Evolutionary conservation across 2,329 filamentous ascomycete species (phyloP), one percentile per base, ranked within the genome.

Genomic region (Aspergillus floridensis): DNA sequence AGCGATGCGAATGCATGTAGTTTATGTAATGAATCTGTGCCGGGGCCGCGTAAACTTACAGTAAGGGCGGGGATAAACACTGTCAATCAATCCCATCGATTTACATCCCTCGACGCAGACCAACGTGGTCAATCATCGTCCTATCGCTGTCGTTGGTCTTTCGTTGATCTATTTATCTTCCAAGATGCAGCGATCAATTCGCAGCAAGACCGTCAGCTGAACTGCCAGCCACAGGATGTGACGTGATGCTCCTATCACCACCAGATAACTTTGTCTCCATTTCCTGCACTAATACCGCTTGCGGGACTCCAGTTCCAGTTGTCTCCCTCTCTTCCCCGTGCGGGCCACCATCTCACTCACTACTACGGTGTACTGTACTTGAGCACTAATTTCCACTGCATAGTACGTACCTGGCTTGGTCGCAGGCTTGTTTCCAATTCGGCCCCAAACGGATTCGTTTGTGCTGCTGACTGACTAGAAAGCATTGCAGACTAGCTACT

Each of bases 381-480:
- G 26, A 29, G 26, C 26, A 29, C 26, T 29, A 29, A 29, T 29
- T 29, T 29, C 7, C 8, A 29, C 7, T 29, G 26, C 8, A 29
- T 7, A 8, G 26, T 29, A 29, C 7, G 26, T 35, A 4, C 32
- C 32, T 54, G 38, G 35, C 52, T 32, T 29, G 53, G 44, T 55
- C 41, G 53, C 53, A 32, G 53, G 53, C 53, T 32, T 26, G 41
- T 48, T 55, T 35, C 41, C 53, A 32, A 55, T 21, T 54, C 35
- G 51, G 32, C 51, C 51, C 51, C 51, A 41, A 44, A 41, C 41
- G 32, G 41, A 26, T n/a, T 44, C 24, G 29, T 26, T 26, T 53
- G 51, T 26, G n/a, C 38, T 54, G 52, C 38, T 54, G 52, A 54
- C 26, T 31, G 21, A 46, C 26, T 24, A 31, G 51, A 16, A 19